Base-by-base conservation (phyloP, 768 basidiomycete species). In the Pleurotus cornucopiae region DNA sequence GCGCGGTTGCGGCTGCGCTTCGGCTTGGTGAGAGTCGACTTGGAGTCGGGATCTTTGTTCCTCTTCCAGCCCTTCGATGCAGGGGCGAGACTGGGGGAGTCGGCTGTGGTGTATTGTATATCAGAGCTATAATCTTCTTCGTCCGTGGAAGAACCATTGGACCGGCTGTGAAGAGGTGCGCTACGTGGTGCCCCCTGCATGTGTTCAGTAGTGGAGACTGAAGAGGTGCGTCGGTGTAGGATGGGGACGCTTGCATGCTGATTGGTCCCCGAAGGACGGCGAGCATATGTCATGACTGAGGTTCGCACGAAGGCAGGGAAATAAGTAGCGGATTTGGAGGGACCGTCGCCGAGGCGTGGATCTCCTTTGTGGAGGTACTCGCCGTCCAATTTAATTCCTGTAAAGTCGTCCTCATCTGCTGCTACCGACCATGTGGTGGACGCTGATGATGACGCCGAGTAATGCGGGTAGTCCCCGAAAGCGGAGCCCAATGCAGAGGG, bases 201-300 rank as follows among this genome's bases (percentile, higher is more conserved):
- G 65, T 73, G 70, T 41, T 63, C 61, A 20, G 71, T 60, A 13
- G 69, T 66, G 6, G 80, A 77, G 18, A 62, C 61, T 23, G 81
- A 83, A n/a, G 77, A 78, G 37, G 75, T 74, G 65, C 80, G 82
- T 56, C 75, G 71, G 63, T 84, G 81, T 46, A 82, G 72, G 54
- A 76, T 73, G 54, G 85, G 81, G 20, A 85, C 78, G 46, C 78
- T 82, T 4, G 84, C 83, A 39, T 75, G 79, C 62, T 83, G 82
- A 72, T 90, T 89, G 47, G 84, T 89, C 6, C 83, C 76, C 34
- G 88, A 88, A 0, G 88, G 86, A 12, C 83, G 77, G 55, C 88
- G 84, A 54, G 86, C 77, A 63, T 88, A 89, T 5, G 80, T 81
- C 3, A 89, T 72, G 46, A 75, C 79, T 11, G 81, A 77, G 13